Conservation (phyloP, 352 stramenopile genomes). For the Phytophthora tubulina region DNA sequence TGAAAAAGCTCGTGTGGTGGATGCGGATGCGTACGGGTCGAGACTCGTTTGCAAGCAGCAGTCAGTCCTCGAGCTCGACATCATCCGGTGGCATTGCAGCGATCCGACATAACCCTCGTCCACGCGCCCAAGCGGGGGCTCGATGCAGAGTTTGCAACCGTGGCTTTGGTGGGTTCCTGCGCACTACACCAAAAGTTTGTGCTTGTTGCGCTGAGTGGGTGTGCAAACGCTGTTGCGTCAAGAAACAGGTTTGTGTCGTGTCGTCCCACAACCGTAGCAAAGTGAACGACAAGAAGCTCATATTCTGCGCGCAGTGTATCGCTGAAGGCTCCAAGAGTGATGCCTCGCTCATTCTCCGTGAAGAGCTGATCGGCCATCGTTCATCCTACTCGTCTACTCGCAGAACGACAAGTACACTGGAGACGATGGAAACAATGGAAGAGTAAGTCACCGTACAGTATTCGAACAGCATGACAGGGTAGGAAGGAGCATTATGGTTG, state of each 20-base stretch:
- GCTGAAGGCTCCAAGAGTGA: constrained; percentile 47
- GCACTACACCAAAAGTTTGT: constrained; percentile 34
- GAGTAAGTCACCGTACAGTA: not conserved
- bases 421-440: constrained; percentile 21
- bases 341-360: constrained; percentile 42
- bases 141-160: constrained; percentile 45
- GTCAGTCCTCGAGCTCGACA: constrained; percentile 42
- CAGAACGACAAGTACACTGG: constrained; percentile 30
- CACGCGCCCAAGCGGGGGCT: constrained; percentile 20
- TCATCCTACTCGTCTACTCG: constrained; percentile 45
- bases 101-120: constrained; percentile 18
- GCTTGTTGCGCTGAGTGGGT: constrained; percentile 43
- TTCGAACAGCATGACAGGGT: too few species aligned
- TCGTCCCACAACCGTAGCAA: constrained; percentile 48
- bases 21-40: constrained; percentile 48
- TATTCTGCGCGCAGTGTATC: constrained; percentile 53
- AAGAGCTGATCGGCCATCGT: constrained; percentile 41
- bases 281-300: constrained; percentile 51
- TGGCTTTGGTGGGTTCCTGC: constrained; percentile 45
- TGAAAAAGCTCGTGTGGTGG: constrained; percentile 62
- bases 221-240: constrained; percentile 54
- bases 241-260: constrained; percentile 50
- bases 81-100: constrained; percentile 32
- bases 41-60: constrained; percentile 53
- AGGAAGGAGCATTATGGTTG: constrained; percentile 3